Evolutionary conservation across 768 basidiomycete species (phyloP).

Genomic region (Tremella mesenterica): DNA sequence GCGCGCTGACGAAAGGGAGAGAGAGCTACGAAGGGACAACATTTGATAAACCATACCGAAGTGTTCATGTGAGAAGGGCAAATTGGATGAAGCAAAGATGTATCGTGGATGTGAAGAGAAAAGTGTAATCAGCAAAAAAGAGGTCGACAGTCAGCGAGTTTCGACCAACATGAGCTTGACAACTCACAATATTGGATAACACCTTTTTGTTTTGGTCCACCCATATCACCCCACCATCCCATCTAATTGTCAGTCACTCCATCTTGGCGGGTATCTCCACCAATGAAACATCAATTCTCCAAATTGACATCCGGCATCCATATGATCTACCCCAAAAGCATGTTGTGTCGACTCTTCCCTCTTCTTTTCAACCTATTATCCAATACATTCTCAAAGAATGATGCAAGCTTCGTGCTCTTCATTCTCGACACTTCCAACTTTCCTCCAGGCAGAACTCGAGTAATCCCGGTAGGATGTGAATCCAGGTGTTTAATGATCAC

Average conservation of each 20-base stretch:
- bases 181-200: slow-evolving; percentile 73
- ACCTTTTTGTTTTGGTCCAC: slow-evolving; percentile 63
- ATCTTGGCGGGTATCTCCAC: too few relatives aligned
- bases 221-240: slow-evolving; percentile 83
- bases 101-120: neutral
- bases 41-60: neutral
- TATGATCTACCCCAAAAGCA: neutral
- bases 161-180: too few relatives aligned
- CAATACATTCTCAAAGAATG: too few relatives aligned
- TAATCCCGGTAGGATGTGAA: neutral
- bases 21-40: slow-evolving; percentile 50
- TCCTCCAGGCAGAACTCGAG: neutral
- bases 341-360: neutral
- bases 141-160: neutral
- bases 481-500: slow-evolving; percentile 38
- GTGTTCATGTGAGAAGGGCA: neutral
- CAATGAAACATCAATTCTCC: neutral
- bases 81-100: neutral
- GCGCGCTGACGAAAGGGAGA: slow-evolving; percentile 76
- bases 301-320: neutral
- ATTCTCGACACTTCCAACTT: neutral
- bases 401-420: too few relatives aligned
- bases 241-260: slow-evolving; percentile 53
- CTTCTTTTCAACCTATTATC: too few relatives aligned
- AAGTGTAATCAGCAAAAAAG: neutral